Base-by-base conservation (phyloP, 345 rosid species). In the Gossypium thurberi region DNA sequence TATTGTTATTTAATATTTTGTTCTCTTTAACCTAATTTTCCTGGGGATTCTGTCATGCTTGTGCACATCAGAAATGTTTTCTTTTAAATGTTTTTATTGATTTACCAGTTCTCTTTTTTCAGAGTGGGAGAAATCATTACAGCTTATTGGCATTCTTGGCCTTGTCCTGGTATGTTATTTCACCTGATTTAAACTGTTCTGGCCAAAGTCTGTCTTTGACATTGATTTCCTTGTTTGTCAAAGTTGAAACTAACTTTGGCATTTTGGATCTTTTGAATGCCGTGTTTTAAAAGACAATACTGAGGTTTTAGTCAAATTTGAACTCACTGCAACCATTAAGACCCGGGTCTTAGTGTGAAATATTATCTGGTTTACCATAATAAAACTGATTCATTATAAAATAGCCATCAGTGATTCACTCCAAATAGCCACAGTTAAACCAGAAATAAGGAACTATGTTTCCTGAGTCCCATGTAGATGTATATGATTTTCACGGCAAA, bases 101-200 rank as follows among this genome's bases (percentile, higher is more conserved):
- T 74, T 69, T 48, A 65, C 52, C 37, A 8, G 56, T 12, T 69
- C 53, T 50, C 66, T 21, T 52, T 74, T 26, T 71, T 72, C 94
- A 94, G 98, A 90, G 78, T 94, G 97, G 97, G 97, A 94, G 86
- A 87, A 79, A 81, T 86, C 95, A 13, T 77, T 94, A 72, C 98
- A 94, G 81, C 67, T 92, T 68, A 84, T 94, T 77, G 98, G 83
- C 77, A 76, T 92, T 60, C 6, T 92, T 74, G 97, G 98, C 71
- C 79, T 94, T 8, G 74, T 85, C 67, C 92, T 71, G 97, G 98
- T 90, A 90, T 40, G 51, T 13, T 2, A 47, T 63, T 26, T 59
- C 48, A 59, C 67, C 44, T 78, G 17, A 28, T 66, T 63, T 52
- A n/a, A 56, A 71, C 67, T 71, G 26, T 18, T 18, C 73, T 55